Evolutionary conservation across 2,329 filamentous ascomycete species (phyloP), one percentile per base, ranked within the genome.

Genomic region (Aspergillus eucalypticola): DNA sequence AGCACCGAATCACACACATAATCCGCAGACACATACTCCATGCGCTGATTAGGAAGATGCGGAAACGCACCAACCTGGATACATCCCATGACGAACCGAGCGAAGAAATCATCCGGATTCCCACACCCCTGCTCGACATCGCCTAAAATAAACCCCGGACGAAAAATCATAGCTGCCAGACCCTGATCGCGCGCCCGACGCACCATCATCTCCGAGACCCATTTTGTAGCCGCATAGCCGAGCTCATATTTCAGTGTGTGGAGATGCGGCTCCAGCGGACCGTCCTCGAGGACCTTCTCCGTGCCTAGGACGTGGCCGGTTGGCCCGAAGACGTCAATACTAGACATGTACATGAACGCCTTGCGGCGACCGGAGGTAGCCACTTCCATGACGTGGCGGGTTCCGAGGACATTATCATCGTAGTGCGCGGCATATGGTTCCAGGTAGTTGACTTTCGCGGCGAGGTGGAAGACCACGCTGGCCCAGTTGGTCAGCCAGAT

Each of bases 151-250:
- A 96, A 96, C 7, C 92, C 91, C 0, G 92, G 88, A 2, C 92
- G 84, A 46, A 95, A 81, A 41, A 95, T 85, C 23, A 86, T 82
- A 8, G 89, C 90, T 2, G 77, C 78, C 0, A 96, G 84, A 7
- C 91, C 91, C 41, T 89, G 84, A 52, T 79, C 80, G 54, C 90
- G 90, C 23, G 91, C 91, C 71, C 90, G 88, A 25, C 89, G 84
- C 13, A 90, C 84, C 54, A 96, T 81, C 61, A 82, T 81, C 69
- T 87, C 84, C 0, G 83, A 82, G 2, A 84, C 88, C 91, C 91
- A 96, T 77, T 96, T 95, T 61, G 85, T 86, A 74, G 95, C 90
- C 1, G 91, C 91, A 67, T 96, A 96, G 3, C 92, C 91, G 1
- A 90, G 94, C 21, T 85, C 86, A 2, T 95, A 67, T 2, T 35